A percentile compares a stretch with the other conserved stretches of the same genome.
phyloP scores from a whole-genome alignment of 2,329 filamentous ascomycete species.

The Fonsecaea pedrosoi region DNA sequence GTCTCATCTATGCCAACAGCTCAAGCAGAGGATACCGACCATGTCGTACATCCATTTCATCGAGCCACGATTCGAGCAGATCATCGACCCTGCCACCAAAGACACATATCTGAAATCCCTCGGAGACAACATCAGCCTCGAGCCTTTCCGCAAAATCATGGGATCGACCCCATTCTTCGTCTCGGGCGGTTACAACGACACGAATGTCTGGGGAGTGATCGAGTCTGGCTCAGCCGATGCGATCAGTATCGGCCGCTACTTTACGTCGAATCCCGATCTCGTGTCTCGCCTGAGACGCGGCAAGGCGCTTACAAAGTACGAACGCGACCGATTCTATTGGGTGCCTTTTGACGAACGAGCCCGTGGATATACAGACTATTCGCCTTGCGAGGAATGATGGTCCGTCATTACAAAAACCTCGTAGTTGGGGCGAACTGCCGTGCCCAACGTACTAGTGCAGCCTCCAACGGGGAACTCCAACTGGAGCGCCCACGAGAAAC shows the following conservation, averaged over 20 bases:
- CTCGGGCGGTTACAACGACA: conserved; percentile 1
- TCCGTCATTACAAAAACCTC: neutral
- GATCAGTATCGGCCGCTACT: conserved; percentile 1
- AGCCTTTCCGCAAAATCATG: neutral
- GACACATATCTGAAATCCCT: conserved; percentile 2
- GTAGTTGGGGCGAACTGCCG: neutral
- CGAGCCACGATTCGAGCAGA: neutral
- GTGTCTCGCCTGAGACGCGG: neutral
- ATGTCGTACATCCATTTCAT: conserved; percentile 2
- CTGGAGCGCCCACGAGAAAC: neutral
- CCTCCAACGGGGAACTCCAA: neutral
- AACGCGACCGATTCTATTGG: conserved; percentile 2
- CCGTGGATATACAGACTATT: neutral
- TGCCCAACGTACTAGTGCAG: neutral
- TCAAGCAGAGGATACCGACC: conserved; percentile 3
- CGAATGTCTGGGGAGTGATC: neutral
- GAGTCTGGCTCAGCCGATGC: neutral
- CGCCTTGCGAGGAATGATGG: neutral
- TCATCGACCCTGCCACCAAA: conserved; percentile 2
- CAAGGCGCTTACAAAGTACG: neutral
- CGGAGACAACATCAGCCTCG: neutral
- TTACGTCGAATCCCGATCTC: neutral
- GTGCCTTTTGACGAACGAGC: neutral
- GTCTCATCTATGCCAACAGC: neutral
- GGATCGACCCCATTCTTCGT: conserved; percentile 1